A percentile compares a stretch with the other conserved stretches of the same genome.
Evolutionary conservation across 805 yeast species (phyloP).

Genomic region (Lipomyces spencermartinsiae): DNA sequence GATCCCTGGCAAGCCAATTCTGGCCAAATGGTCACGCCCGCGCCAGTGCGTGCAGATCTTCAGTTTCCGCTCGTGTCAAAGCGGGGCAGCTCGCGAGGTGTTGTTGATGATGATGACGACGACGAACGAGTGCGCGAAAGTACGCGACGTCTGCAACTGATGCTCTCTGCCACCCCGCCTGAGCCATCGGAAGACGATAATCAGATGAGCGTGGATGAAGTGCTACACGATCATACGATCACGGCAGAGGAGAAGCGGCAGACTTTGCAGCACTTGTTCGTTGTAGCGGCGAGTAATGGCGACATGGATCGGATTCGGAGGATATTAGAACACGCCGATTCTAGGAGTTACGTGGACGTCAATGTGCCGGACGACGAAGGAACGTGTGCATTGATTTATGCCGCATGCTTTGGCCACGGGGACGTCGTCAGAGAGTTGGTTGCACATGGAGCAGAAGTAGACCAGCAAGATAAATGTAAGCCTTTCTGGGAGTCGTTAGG

Average conservation of each 20-base stretch:
- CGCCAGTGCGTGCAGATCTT: conserved; percentile 5
- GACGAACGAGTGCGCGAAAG: conserved; percentile 25
- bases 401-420: conserved; percentile 51
- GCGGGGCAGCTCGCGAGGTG: background rate
- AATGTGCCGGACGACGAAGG: conserved; percentile 49
- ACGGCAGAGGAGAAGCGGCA: conserved; percentile 18
- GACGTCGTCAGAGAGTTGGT: conserved; percentile 47
- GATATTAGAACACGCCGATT: conserved; percentile 42
- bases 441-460: conserved; percentile 47
- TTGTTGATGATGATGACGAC: conserved; percentile 11
- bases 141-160: conserved; percentile 25
- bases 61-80: conserved; percentile 7
- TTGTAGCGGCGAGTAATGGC: conserved; percentile 49
- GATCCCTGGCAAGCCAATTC: conserved; percentile 11
- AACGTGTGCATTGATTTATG: conserved; percentile 49
- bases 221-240: conserved; percentile 36
- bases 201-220: conserved; percentile 36
- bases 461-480: conserved; percentile 46
- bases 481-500: no score
- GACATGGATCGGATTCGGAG: conserved; percentile 42
- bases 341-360: conserved; percentile 43
- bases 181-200: conserved; percentile 14
- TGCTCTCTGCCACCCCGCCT: conserved; percentile 17
- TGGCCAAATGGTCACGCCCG: background rate
- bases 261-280: conserved; percentile 44